Percentiles rank a stretch among this genome's conserved stretches.
Conservation (phyloP, 257 asterid genomes). For the Nicotiana knightiana region DNA sequence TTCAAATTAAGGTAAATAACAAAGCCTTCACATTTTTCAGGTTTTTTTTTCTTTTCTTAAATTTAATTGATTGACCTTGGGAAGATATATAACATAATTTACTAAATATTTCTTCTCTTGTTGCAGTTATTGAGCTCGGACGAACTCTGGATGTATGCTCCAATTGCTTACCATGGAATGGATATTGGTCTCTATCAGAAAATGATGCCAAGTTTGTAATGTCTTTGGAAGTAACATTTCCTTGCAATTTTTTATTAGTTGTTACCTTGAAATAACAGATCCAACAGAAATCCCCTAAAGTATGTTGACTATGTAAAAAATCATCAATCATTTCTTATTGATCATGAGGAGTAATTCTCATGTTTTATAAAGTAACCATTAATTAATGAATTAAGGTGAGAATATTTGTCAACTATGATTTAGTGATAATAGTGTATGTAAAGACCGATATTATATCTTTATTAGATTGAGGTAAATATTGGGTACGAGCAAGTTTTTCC, state of each 20-base stretch:
- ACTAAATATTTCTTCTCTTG: background rate
- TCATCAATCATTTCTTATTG: conserved; percentile 4
- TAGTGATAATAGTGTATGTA: too few species aligned
- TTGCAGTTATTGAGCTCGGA: conserved; percentile 81
- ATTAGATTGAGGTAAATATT: too few species aligned
- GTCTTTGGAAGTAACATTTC: background rate
- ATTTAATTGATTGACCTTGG: background rate
- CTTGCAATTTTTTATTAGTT: conserved; percentile 11
- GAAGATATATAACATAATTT: background rate
- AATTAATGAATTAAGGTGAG: too few species aligned
- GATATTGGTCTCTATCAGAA: conserved; percentile 55
- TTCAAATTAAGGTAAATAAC: conserved; percentile 67
- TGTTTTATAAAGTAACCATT: conserved; percentile 10
- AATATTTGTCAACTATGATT: too few species aligned
- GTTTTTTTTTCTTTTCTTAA: background rate
- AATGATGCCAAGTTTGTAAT: conserved; percentile 35
- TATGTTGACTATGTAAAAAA: conserved; percentile 24
- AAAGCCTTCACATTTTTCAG: background rate
- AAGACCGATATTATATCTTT: too few species aligned
- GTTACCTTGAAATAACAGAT: conserved; percentile 1
- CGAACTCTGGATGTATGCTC: conserved; percentile 94
- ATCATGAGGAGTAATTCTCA: conserved; percentile 22
- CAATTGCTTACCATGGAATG: conserved; percentile 82
- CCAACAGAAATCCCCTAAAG: background rate
- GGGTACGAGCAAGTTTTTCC: too few species aligned